Evolutionary conservation across 2,329 filamentous ascomycete genomes (phyloP), one percentile per base, ranked within the genome.

Genomic region (Chrysosporium keratinophilum): DNA sequence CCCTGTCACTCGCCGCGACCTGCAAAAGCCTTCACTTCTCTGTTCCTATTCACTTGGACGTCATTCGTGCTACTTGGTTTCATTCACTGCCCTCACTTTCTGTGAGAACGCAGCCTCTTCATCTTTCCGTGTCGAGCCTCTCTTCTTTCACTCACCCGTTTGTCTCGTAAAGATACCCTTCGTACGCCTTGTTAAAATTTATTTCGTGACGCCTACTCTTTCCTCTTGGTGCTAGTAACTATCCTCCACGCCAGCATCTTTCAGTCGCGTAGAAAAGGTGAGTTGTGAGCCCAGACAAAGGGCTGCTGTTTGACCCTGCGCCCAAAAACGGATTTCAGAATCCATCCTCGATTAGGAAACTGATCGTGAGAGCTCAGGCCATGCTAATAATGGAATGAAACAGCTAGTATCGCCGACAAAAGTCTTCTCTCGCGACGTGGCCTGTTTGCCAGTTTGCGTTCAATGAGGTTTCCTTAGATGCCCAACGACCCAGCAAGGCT

Each of bases 401-500:
- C 43, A 46, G 17, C 33, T 46, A 52, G 50, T 44, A 10, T 44
- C 19, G 31, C 23, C 14, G 33, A 12, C 5, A 43, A 23, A 14
- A 12, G 5, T 20, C 31, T 19, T 33, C 20, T 43, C 4, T 17
- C 17, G 9, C 23, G 4, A 23, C 28, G 28, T 14, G 33, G 33
- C 19, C 41, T 17, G 31, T 40, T 28, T 52, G 41, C 34, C 14
- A n/a, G 6, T 33, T 34, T 34, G 9, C 19, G 6, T 37, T 52
- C 49, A 35, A 42, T 51, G 39, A 34, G 17, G 35, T 35, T 46
- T 6, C 23, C 19, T 40, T 52, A 45, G 42, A 46, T 46, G 50
- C 50, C 42, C 50, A 52, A 52, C 50, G 33, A 10, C 5, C 28
- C 15, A 39, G 19, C 51, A 54, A 49, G 51, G 51, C 51, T 54